A percentile compares a stretch with the other conserved stretches of the same genome.
These are phyloP conservation scores for Scheffersomyces lignicola DNA, from an alignment of 1,139 yeast species.

Conservation along the genomic window DNA sequence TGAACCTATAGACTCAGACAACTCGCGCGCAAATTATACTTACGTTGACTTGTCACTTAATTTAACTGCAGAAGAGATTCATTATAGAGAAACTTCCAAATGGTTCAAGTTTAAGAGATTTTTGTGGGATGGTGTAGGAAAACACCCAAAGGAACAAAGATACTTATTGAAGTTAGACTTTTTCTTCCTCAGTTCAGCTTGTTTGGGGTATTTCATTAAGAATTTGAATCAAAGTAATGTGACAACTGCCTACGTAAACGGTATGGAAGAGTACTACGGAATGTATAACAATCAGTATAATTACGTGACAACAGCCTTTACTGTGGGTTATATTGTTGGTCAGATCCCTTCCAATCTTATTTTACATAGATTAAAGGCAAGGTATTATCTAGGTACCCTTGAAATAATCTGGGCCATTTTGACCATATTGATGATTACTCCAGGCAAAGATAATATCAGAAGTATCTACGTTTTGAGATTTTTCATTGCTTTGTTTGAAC, in stretches of 20 bases:
- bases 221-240: conserved; percentile 48
- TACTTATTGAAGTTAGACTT: conserved; percentile 45
- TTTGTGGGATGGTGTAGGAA: conserved; percentile 52
- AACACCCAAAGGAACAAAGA: conserved; percentile 43
- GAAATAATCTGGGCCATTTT: conserved; percentile 60
- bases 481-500: conserved; percentile 56
- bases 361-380: conserved; percentile 52
- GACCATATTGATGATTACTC: conserved; percentile 51
- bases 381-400: conserved; percentile 53
- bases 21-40: conserved; percentile 9
- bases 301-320: conserved; percentile 52
- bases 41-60: conserved; percentile 31
- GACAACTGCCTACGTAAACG: conserved; percentile 59
- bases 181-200: conserved; percentile 43
- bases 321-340: conserved; percentile 60
- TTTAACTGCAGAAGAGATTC: conserved; percentile 31
- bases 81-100: conserved; percentile 20
- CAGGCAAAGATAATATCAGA: conserved; percentile 33
- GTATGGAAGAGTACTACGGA: conserved; percentile 56
- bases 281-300: conserved; percentile 57
- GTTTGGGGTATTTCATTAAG: conserved; percentile 40
- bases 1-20: conserved; percentile 1
- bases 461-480: conserved; percentile 59
- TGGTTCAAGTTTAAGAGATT: conserved; percentile 30
- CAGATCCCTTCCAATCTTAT: conserved; percentile 59